These are phyloP conservation scores for Gossypium lobatum DNA, from an alignment of 441 rosid genomes.

Conservation along the genomic window DNA sequence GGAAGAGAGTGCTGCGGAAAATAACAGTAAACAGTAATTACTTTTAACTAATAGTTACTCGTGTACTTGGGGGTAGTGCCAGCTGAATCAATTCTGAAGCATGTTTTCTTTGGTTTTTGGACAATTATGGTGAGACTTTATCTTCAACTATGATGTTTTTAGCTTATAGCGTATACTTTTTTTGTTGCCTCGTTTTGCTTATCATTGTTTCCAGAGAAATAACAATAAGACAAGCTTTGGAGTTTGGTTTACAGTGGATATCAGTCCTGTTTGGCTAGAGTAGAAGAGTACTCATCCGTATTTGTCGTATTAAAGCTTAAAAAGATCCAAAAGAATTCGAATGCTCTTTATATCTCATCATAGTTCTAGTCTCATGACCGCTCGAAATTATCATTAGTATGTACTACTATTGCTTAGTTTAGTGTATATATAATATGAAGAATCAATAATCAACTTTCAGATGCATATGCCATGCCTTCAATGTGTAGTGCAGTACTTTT, in stretches of 20 bases:
- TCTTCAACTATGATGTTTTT: background rate
- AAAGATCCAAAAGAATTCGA: background rate
- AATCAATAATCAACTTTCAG: background rate
- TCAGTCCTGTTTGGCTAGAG: background rate
- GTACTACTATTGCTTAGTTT: background rate
- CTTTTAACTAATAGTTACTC: background rate
- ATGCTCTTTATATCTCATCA: background rate
- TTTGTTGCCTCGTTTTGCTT: background rate
- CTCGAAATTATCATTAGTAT: background rate
- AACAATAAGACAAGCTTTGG: background rate
- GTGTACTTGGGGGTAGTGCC: background rate
- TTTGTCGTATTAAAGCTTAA: background rate
- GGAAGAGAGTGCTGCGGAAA: slow-evolving; percentile 75
- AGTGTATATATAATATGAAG: background rate
- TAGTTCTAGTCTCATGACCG: background rate
- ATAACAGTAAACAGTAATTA: slow-evolving; percentile 14
- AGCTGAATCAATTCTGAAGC: background rate
- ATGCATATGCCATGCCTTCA: background rate
- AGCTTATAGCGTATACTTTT: background rate
- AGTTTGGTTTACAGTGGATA: background rate
- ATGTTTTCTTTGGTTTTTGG: slow-evolving; percentile 2
- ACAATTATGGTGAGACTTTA: background rate
- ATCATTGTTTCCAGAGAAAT: background rate
- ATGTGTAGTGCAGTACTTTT: background rate
- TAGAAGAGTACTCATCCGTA: background rate